Conservation (phyloP, 2,329 filamentous ascomycete species). For the Aspergillus sojae region DNA sequence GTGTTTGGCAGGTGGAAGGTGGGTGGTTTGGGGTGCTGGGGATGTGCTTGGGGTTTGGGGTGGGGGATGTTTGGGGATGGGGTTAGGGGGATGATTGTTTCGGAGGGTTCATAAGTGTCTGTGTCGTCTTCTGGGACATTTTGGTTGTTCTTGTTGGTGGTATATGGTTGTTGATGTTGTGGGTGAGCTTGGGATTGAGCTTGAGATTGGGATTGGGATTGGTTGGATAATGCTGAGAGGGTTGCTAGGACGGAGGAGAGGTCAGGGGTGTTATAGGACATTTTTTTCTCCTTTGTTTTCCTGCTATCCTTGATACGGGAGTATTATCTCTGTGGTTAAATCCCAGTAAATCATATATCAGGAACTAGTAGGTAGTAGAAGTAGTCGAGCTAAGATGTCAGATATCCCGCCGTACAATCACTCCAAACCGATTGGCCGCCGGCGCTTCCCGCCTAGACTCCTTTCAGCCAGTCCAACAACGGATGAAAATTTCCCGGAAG, state of each 20-base stretch:
- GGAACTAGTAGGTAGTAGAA: too few relatives aligned
- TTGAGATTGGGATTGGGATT: constrained; percentile 1
- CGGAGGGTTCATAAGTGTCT: background rate
- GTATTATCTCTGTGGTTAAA: too few relatives aligned
- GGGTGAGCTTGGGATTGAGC: background rate
- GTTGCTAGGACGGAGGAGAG: constrained; percentile 46
- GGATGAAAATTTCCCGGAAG: constrained; percentile 22
- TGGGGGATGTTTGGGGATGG: background rate
- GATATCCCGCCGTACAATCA: background rate
- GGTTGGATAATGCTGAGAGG: constrained; percentile 37
- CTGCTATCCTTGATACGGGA: background rate
- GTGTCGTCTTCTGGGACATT: background rate
- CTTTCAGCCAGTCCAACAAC: background rate
- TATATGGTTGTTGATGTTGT: background rate
- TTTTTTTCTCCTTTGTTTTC: background rate
- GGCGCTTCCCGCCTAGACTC: background rate
- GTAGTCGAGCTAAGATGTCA: background rate
- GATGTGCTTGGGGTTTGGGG: constrained; percentile 1
- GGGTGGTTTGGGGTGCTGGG: constrained; percentile 8
- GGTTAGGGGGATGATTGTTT: background rate
- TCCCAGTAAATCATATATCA: background rate
- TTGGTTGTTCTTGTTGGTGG: background rate
- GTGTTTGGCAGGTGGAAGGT: constrained; percentile 36
- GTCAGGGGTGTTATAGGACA: constrained; percentile 35
- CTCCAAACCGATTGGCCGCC: background rate